These are phyloP conservation scores for Protostelium mycophagum DNA, from an alignment of 78 protist genomes.

Conservation along the genomic window DNA sequence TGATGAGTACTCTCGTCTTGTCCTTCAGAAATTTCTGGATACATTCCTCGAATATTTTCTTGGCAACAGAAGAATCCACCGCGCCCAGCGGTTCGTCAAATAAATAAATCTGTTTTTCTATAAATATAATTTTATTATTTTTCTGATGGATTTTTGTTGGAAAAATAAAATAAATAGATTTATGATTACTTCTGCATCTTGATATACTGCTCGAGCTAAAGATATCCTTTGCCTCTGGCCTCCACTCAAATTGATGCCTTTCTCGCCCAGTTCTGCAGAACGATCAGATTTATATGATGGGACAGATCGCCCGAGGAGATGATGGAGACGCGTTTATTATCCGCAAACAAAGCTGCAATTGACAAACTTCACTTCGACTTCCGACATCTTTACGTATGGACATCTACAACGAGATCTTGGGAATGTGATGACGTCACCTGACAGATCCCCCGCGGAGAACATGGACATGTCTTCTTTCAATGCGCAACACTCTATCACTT, in stretches of 20 bases:
- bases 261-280: conserved; percentile 93
- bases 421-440: background rate
- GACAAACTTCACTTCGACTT: too few relatives aligned
- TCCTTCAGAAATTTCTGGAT: conserved; percentile 22
- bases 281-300: background rate
- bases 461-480: background rate
- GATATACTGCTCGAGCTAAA: conserved; percentile 82
- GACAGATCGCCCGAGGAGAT: background rate
- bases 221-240: conserved; percentile 93
- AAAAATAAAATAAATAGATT: conserved; percentile 72
- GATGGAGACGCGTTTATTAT: background rate
- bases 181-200: conserved; percentile 60
- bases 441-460: background rate
- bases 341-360: too few relatives aligned
- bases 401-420: too few relatives aligned
- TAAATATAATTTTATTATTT: background rate
- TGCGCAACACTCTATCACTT: conserved; percentile 18
- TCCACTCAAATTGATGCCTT: conserved; percentile 91
- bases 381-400: too few relatives aligned
- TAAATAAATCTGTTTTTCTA: conserved; percentile 32
- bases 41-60: conserved; percentile 46
- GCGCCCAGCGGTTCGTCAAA: conserved; percentile 84
- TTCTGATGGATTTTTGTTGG: conserved; percentile 19
- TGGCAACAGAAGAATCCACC: conserved; percentile 85
- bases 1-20: conserved; percentile 71